Base-by-base conservation (phyloP, 139 green algal genomes). In the Chlorella vulgaris region DNA sequence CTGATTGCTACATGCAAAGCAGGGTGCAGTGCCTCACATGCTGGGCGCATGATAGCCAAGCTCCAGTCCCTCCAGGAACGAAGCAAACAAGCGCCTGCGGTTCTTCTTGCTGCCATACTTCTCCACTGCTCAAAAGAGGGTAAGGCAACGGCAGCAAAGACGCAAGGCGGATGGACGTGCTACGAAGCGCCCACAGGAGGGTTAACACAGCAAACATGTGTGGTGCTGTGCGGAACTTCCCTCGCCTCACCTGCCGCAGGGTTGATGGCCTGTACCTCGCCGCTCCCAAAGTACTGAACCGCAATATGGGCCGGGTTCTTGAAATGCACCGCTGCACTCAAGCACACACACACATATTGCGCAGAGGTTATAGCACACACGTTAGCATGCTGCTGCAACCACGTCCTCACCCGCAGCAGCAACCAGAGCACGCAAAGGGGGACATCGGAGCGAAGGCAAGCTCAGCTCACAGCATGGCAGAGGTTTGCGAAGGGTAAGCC, bases 231-330 rank as follows among this genome's bases (percentile, higher is more conserved):
- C n/a, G n/a, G n/a, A n/a, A n/a, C n/a, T n/a, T n/a, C n/a, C n/a
- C n/a, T 10, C 47, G 47, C 47, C 47, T 24, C 55, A 42, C 65
- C 65, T 71, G 75, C 73, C 3, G 36, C 15, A 8, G 43, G 24
- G 15, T 76, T 78, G 15, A 88, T 13, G 21, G 40, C 73, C 24
- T 47, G 70, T 29, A 78, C 69, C 65, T 90, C 86, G 18, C 50
- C 68, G 2, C 74, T 87, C 4, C 84, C 86, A 80, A 90, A 90
- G 74, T 67, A 90, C 43, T 74, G 53, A 47, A 88, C 50, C 0
- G 79, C 31, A 13, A 74, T 1, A 28, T 61, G 24, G 13, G 19
- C 42, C 7, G 28, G 74, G 38, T 43, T 42, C 35, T 39, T 58
- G 3, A 66, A 22, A n/a, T 24, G 22, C 7, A 6, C 22, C 7